Conservation (phyloP, 169 alveolate species). For the Plasmodium gonderi region DNA sequence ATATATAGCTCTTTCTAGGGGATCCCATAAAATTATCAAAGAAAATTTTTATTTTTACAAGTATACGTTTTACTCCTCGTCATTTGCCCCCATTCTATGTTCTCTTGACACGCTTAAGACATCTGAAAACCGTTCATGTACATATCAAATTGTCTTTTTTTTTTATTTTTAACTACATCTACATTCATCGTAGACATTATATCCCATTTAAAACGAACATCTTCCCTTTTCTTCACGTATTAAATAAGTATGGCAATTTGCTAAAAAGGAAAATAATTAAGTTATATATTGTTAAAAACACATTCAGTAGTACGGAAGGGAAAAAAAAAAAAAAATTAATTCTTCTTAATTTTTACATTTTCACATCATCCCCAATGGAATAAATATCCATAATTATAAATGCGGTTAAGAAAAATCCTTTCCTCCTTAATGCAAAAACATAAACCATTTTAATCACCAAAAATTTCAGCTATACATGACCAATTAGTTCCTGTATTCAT, state of each 20-base stretch:
- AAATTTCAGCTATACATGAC: not conserved
- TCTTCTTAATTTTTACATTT: not conserved
- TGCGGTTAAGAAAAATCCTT: not conserved
- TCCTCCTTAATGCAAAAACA: not conserved
- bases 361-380: not conserved
- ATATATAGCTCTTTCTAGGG: not conserved
- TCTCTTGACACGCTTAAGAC: not conserved
- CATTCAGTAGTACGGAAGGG: not conserved
- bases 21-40: not conserved
- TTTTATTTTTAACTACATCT: too few species aligned
- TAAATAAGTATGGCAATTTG: not conserved
- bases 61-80: not conserved
- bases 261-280: not conserved
- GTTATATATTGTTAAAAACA: not conserved
- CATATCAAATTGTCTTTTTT: too few species aligned
- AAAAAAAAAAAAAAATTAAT: not conserved
- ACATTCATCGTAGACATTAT: not conserved
- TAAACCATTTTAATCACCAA: not conserved
- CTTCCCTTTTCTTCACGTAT: not conserved
- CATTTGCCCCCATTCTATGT: not conserved
- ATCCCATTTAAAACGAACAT: not conserved
- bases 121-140: not conserved
- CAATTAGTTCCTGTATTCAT: not conserved
- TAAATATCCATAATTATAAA: not conserved
- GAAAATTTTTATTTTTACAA: not conserved